A percentile compares a stretch with the other conserved stretches of the same genome.
Conservation (phyloP, 208 protist genomes). For the Wallacemonas collosoma region DNA sequence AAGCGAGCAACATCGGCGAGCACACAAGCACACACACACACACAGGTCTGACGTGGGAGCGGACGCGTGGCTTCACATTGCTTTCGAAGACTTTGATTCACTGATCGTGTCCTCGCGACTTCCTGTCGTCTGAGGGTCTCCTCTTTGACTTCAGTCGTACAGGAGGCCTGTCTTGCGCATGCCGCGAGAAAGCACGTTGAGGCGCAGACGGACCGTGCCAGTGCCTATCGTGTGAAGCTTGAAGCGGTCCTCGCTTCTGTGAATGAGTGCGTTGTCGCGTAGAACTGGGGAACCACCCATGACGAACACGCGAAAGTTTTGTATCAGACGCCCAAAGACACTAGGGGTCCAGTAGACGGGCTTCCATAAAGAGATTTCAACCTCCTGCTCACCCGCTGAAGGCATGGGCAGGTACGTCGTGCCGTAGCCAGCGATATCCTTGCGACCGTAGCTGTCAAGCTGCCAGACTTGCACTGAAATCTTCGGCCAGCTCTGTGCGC, state of each 20-base stretch:
- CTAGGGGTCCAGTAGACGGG: slow-evolving; percentile 81
- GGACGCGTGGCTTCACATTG: too few species aligned
- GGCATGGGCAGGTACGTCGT: slow-evolving; percentile 81
- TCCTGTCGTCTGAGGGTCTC: too few species aligned
- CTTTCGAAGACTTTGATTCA: neutral
- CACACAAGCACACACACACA: too few species aligned
- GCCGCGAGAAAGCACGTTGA: slow-evolving; percentile 75
- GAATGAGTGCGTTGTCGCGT: slow-evolving; percentile 83
- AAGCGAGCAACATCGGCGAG: too few species aligned
- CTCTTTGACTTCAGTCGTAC: slow-evolving; percentile 22
- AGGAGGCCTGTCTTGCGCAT: slow-evolving; percentile 57
- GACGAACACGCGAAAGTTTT: slow-evolving; percentile 58
- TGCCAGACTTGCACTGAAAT: slow-evolving; percentile 90
- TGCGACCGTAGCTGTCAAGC: slow-evolving; percentile 81
- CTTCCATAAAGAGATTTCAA: slow-evolving; percentile 78
- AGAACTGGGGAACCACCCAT: slow-evolving; percentile 84
- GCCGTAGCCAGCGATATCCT: slow-evolving; percentile 88
- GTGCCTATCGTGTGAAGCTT: slow-evolving; percentile 81
- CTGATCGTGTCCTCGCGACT: too few species aligned
- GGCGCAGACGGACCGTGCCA: slow-evolving; percentile 68
- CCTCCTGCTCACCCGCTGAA: slow-evolving; percentile 43
- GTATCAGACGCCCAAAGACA: slow-evolving; percentile 57
- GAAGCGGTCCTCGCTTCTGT: slow-evolving; percentile 77
- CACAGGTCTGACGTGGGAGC: too few species aligned
- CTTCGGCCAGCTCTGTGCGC: slow-evolving; percentile 88